These are phyloP conservation scores for Sporothrix euskadiensis DNA, from an alignment of 2,329 filamentous ascomycete species.

Conservation along the genomic window DNA sequence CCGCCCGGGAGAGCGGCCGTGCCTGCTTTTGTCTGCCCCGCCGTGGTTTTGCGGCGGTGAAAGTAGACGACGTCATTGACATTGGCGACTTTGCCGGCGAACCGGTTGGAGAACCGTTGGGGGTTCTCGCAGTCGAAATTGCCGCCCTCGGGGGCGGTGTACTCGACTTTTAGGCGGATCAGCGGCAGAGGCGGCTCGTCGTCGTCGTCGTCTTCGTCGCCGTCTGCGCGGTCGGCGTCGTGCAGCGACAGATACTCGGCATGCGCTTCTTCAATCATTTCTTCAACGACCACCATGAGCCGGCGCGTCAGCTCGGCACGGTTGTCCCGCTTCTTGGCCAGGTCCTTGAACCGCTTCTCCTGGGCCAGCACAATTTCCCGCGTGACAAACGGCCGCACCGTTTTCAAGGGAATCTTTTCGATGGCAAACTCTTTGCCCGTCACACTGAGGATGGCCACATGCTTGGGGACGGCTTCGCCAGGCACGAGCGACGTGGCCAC, in stretches of 20 bases:
- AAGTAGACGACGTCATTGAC: slow-evolving; percentile 92
- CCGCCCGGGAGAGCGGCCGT: slow-evolving; percentile 55
- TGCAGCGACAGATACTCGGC: slow-evolving; percentile 79
- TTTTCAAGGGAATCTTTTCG: slow-evolving; percentile 80
- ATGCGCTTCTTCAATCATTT: slow-evolving; percentile 83
- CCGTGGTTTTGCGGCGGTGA: slow-evolving; percentile 77
- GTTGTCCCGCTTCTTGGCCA: slow-evolving; percentile 82
- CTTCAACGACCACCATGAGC: slow-evolving; percentile 75
- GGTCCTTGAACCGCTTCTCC: slow-evolving; percentile 72
- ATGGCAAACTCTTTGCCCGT: slow-evolving; percentile 79
- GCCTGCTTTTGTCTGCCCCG: slow-evolving; percentile 52
- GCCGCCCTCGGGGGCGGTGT: slow-evolving; percentile 78
- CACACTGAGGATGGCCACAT: slow-evolving; percentile 82
- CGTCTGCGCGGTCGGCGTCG: slow-evolving; percentile 55
- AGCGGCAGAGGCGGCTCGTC: slow-evolving; percentile 73
- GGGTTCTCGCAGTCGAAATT: slow-evolving; percentile 92
- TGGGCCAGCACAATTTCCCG: slow-evolving; percentile 75
- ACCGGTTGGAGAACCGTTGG: slow-evolving; percentile 91
- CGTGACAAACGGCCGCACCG: slow-evolving; percentile 87
- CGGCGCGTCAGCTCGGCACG: slow-evolving; percentile 75
- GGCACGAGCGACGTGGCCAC: slow-evolving; percentile 89
- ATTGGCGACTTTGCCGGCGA: slow-evolving; percentile 88
- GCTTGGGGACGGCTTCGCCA: slow-evolving; percentile 87
- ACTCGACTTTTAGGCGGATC: slow-evolving; percentile 87
- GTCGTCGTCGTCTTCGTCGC: slow-evolving; percentile 59